Conservation (phyloP, 768 basidiomycete genomes). For the Cystoderma amianthinum region DNA sequence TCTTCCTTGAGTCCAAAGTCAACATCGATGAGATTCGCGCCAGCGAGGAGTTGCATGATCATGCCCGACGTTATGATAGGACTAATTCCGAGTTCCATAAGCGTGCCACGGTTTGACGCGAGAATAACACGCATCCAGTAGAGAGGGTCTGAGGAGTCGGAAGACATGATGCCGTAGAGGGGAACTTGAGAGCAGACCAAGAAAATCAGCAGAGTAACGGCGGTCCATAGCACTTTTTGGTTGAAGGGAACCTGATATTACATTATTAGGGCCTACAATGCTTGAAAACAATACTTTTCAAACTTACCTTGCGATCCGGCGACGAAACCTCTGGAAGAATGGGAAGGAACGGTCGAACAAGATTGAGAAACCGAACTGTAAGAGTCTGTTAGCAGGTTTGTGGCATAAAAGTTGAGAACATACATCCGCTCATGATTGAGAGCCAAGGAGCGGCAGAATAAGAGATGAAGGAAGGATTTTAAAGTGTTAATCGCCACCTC, state of each 20-base stretch:
- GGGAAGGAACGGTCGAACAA: slow-evolving; percentile 95
- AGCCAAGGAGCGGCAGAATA: slow-evolving; percentile 16
- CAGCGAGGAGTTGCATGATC: slow-evolving; percentile 99
- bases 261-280: neutral
- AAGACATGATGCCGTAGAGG: slow-evolving; percentile 98
- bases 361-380: slow-evolving; percentile 92
- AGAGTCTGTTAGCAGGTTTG: slow-evolving; percentile 4
- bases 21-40: slow-evolving; percentile 95
- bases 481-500: slow-evolving; percentile 17
- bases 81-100: slow-evolving; percentile 98
- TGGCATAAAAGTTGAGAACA: slow-evolving; percentile 21
- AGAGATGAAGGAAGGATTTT: slow-evolving; percentile 8
- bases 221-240: slow-evolving; percentile 98
- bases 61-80: slow-evolving; percentile 98
- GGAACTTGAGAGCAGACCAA: slow-evolving; percentile 99
- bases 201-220: slow-evolving; percentile 98
- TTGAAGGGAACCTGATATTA: slow-evolving; percentile 83
- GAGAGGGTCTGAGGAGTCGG: slow-evolving; percentile 96
- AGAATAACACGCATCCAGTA: slow-evolving; percentile 99
- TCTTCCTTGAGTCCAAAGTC: slow-evolving; percentile 98
- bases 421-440: slow-evolving; percentile 75
- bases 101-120: slow-evolving; percentile 95
- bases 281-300: neutral
- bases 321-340: slow-evolving; percentile 97
- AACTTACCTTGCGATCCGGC: slow-evolving; percentile 86